These are phyloP conservation scores for Daldinia loculata DNA, from an alignment of 495 filamentous ascomycete species.

Conservation along the genomic window DNA sequence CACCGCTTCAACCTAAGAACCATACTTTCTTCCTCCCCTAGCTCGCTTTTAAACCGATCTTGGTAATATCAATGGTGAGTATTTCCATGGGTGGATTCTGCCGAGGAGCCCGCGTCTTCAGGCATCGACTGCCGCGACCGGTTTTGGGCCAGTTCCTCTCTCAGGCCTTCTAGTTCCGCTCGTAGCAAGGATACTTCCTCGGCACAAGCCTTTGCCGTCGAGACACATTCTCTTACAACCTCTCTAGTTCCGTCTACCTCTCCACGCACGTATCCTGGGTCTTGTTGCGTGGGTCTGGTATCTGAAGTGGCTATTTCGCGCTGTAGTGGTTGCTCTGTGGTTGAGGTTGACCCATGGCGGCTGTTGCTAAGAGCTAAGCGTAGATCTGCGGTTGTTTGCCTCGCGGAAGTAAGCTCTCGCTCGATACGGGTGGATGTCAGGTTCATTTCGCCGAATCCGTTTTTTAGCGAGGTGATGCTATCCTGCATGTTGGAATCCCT, in stretches of 20 bases:
- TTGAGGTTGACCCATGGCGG: neutral
- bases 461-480: too few relatives aligned
- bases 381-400: slow-evolving; percentile 7
- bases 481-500: too few relatives aligned
- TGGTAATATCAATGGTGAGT: slow-evolving; percentile 48
- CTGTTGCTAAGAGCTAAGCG: slow-evolving; percentile 6
- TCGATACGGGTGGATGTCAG: slow-evolving; percentile 28
- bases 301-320: slow-evolving; percentile 4
- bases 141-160: slow-evolving; percentile 44
- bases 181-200: slow-evolving; percentile 32
- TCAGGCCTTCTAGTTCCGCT: slow-evolving; percentile 39
- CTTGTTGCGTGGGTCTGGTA: neutral
- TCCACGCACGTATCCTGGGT: neutral
- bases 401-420: slow-evolving; percentile 14
- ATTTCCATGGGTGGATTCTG: slow-evolving; percentile 49
- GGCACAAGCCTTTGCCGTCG: slow-evolving; percentile 8
- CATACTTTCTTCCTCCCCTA: slow-evolving; percentile 28
- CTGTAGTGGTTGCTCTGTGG: slow-evolving; percentile 20
- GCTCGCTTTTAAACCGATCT: slow-evolving; percentile 49
- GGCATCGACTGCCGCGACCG: slow-evolving; percentile 18
- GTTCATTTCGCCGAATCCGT: neutral
- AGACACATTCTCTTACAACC: slow-evolving; percentile 7
- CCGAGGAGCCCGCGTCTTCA: slow-evolving; percentile 33
- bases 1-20: neutral
- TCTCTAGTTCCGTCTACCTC: slow-evolving; percentile 7